Base-by-base conservation (phyloP, 352 stramenopile species). In the Phytophthora quininea region DNA sequence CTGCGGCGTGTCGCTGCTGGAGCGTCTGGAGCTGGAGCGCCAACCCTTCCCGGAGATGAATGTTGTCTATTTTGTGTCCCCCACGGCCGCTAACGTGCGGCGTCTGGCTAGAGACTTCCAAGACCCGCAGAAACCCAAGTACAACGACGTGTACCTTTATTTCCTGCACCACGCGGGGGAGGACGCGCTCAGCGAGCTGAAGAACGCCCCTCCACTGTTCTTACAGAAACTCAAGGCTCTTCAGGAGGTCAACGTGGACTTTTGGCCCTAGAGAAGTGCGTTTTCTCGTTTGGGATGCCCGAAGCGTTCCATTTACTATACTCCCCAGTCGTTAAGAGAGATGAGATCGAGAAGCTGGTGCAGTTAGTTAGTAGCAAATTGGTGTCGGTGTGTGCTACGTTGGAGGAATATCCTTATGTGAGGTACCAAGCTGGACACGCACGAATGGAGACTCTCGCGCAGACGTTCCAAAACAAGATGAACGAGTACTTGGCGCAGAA, bases 391-490 rank as follows among this genome's bases (percentile, higher is more conserved):
- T 99, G 97, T 77, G 96, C 93, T 9, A 98, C 97, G 12, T 68
- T 99, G 37, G 97, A 99, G 61, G 97, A 99, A 77, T 99, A 99
- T 67, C 96, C 97, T 11, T 98, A 98, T 74, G 93, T 99, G 45
- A 84, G 97, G 7, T 99, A 96, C 82, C 87, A 88, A 69, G 84
- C 71, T 35, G 89, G 87, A 37, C 88, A 92, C 77, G 72, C 62
- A 45, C 74, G 88, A n/a, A 97, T 89, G 86, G 85, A 88, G 83
- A 76, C 77, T 61, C 76, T 98, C n/a, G 92, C 96, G 14, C 89
- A 91, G 30, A 76, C 92, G 42, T 98, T 99, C 67, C 92, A 99
- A 72, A 73, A 80, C 64, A 98, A 96, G 71, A 98, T 98, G 89
- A 98, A 99, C 74, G 84, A 96, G 27, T 98, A 98, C 69, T 89